A percentile compares a stretch with the other conserved stretches of the same genome.
Evolutionary conservation across 495 filamentous ascomycete genomes (phyloP).

Genomic region (Penicillium daleae): DNA sequence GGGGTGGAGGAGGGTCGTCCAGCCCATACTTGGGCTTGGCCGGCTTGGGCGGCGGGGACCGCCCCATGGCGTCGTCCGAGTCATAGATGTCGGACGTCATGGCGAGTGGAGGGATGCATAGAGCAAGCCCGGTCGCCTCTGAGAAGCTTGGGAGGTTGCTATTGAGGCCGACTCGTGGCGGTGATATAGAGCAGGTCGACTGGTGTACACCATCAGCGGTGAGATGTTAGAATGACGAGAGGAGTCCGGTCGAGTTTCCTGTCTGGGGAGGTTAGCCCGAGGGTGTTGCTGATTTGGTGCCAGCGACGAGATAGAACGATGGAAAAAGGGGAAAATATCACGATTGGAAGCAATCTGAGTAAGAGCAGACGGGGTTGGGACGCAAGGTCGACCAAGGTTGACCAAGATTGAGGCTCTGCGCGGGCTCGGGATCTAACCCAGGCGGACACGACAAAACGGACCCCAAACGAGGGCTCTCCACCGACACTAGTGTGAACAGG

Average conservation of each 20-base stretch:
- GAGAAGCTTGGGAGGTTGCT: not conserved
- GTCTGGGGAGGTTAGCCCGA: not conserved
- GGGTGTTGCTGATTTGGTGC: not conserved
- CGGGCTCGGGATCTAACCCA: slow-evolving; percentile 10
- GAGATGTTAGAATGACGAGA: not conserved
- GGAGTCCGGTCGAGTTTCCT: not conserved
- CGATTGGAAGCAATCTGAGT: not conserved
- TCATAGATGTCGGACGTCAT: slow-evolving; percentile 51
- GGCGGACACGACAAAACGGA: slow-evolving; percentile 5
- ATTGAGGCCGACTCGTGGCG: not conserved
- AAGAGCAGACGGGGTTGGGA: not conserved
- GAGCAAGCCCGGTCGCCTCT: slow-evolving; percentile 17
- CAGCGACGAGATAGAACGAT: not conserved
- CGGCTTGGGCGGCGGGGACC: slow-evolving; percentile 36
- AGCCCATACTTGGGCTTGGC: slow-evolving; percentile 28
- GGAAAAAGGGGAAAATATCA: not conserved
- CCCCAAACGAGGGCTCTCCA: not conserved
- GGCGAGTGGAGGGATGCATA: slow-evolving; percentile 40
- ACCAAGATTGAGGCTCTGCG: slow-evolving; percentile 7
- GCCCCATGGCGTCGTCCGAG: slow-evolving; percentile 46
- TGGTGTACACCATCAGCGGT: not conserved
- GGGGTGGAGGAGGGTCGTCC: slow-evolving; percentile 34
- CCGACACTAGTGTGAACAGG: not conserved
- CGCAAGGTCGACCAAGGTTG: not conserved
- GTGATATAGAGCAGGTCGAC: not conserved